Evolutionary conservation across 495 filamentous ascomycete genomes (phyloP).

Genomic region (Neurospora discreta): DNA sequence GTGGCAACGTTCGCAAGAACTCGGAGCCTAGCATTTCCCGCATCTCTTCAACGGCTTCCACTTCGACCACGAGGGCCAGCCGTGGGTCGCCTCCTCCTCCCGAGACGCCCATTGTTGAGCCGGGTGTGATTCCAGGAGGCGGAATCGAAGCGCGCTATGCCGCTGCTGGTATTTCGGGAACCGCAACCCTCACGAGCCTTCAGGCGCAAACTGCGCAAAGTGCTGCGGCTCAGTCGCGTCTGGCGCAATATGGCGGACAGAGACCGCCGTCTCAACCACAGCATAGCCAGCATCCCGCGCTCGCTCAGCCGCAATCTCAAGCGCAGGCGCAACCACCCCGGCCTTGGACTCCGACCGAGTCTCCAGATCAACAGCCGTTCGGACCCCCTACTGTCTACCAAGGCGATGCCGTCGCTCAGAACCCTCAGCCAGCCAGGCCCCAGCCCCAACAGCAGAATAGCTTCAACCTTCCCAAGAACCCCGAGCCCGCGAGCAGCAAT

Average conservation of each 20-base stretch:
- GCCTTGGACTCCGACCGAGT: conserved; percentile 94
- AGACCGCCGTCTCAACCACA: conserved; percentile 19
- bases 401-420: conserved; percentile 48
- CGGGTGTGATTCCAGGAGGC: conserved; percentile 54
- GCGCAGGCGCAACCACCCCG: conserved; percentile 43
- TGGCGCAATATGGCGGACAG: conserved; percentile 55
- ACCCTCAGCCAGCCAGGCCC: conserved; percentile 17
- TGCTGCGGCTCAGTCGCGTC: conserved; percentile 66
- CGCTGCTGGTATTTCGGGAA: conserved; percentile 77
- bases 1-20: conserved; percentile 12
- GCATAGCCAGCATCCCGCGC: conserved; percentile 4
- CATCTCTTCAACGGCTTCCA: conserved; percentile 79
- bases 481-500: conserved; percentile 13
- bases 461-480: conserved; percentile 22
- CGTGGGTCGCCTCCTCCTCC: conserved; percentile 91
- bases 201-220: conserved; percentile 73
- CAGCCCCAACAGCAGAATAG: conserved; percentile 13
- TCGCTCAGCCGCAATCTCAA: background rate
- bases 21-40: conserved; percentile 52
- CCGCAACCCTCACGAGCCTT: conserved; percentile 64
- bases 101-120: conserved; percentile 80
- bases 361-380: conserved; percentile 77
- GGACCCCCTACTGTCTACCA: conserved; percentile 92
- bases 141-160: conserved; percentile 86
- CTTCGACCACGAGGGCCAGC: conserved; percentile 82